phyloP scores from a whole-genome alignment of 768 basidiomycete genomes.

The Pleurotus djamor region DNA sequence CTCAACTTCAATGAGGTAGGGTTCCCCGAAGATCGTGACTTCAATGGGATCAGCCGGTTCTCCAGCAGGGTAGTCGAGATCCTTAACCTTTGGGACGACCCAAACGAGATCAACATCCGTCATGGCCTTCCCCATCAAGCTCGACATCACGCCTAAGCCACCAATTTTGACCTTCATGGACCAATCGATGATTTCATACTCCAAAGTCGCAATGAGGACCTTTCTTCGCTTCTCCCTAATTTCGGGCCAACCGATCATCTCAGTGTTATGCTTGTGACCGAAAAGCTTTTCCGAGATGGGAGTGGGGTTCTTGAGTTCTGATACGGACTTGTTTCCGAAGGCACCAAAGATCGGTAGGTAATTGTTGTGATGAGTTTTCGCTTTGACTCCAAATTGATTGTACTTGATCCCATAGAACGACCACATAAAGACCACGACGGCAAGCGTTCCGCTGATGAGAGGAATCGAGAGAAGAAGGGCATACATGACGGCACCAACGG shows the following conservation, averaged over 20 bases:
- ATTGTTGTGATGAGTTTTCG: constrained; percentile 63
- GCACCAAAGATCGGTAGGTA: constrained; percentile 88
- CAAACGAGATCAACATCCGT: constrained; percentile 93
- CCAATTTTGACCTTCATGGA: constrained; percentile 98
- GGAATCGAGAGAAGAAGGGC: constrained; percentile 81
- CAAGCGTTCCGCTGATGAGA: constrained; percentile 78
- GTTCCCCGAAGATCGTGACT: constrained; percentile 94
- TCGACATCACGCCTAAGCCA: constrained; percentile 97
- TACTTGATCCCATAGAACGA: constrained; percentile 95
- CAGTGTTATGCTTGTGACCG: constrained; percentile 57
- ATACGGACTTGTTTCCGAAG: constrained; percentile 61
- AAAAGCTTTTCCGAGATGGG: constrained; percentile 74
- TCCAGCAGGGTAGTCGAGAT: constrained; percentile 88
- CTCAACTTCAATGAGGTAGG: constrained; percentile 94
- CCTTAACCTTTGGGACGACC: constrained; percentile 95
- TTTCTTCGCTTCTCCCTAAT: constrained; percentile 88
- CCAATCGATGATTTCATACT: constrained; percentile 98
- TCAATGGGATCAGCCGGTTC: constrained; percentile 94
- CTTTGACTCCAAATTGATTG: constrained; percentile 87
- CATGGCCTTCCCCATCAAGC: constrained; percentile 98
- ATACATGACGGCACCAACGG: constrained; percentile 85
- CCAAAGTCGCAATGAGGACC: constrained; percentile 88
- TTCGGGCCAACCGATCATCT: constrained; percentile 96
- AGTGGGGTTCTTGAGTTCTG: constrained; percentile 57
- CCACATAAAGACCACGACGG: constrained; percentile 90